These are phyloP conservation scores for Cardamine occulta DNA, from an alignment of 345 rosid species.

Conservation along the genomic window DNA sequence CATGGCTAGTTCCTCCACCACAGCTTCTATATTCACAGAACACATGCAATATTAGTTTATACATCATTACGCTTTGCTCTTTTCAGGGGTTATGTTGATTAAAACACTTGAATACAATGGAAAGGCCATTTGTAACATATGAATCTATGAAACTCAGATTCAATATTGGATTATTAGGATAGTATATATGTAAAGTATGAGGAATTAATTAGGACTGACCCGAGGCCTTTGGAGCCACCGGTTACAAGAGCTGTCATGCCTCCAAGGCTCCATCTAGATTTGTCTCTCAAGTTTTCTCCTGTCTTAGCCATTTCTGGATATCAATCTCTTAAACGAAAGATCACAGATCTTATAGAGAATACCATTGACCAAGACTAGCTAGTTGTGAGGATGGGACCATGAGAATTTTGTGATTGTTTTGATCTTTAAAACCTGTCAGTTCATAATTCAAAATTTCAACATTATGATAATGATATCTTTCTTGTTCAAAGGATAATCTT, in stretches of 20 bases:
- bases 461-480: neutral
- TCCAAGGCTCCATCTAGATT: constrained; percentile 33
- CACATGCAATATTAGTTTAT: too few species aligned
- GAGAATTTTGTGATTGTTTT: neutral
- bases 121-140: neutral
- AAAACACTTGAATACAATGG: neutral
- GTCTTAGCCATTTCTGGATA: constrained; percentile 6
- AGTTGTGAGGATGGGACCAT: constrained; percentile 16
- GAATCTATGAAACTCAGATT: neutral
- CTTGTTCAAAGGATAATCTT: neutral
- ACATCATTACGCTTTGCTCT: too few species aligned
- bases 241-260: constrained; percentile 42
- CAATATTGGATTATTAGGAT: neutral
- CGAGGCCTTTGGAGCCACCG: constrained; percentile 44
- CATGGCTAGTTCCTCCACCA: constrained; percentile 35
- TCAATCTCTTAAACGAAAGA: neutral
- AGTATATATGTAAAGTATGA: neutral
- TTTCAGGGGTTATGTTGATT: neutral
- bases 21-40: too few species aligned
- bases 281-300: constrained; percentile 11
- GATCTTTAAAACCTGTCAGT: neutral
- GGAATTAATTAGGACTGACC: constrained; percentile 25
- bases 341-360: constrained; percentile 11
- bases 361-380: neutral
- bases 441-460: neutral